Base-by-base conservation (phyloP, 140 eudicot species). In the Stevia rebaudiana region DNA sequence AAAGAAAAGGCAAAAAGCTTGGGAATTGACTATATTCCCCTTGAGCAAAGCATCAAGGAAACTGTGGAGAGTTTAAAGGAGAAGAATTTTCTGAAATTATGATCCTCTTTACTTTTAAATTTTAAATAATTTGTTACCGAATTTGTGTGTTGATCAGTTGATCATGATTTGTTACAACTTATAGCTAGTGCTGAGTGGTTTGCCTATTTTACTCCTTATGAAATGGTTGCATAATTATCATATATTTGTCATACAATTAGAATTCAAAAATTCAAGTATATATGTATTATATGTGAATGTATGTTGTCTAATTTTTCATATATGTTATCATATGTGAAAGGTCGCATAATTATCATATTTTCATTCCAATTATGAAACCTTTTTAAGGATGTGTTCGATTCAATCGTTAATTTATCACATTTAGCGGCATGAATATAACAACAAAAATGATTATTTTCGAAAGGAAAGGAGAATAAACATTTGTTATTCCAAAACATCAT, bases 51-150 rank as follows among this genome's bases (percentile, higher is more conserved):
- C 64, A 25, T 78, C 31, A 71, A 71, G 66, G 84, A 82, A 56
- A 82, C 84, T 9, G 69, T 82, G 17, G 87, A 82, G 13, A 74
- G 80, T 69, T 56, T 81, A 43, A 81, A 46, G 68, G 83, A 81
- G 54, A 81, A 78, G 63, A 75, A 75, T 23, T 78, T 81, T 42
- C 0, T 49, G 1, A 8, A 3, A 46, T 6, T 16, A 11, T 46
- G 22, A 46, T 46, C 52, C 5, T 46, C 23, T 5, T 44, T 46
- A 6, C 41, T 1, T 36, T 8, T 15, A 15, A 6, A 4, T 17
- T 46, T 46, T 46, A 46, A 46, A 16, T 46, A 46, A 46, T 4
- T 16, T 28, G 7, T 33, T 49, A n/a, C 40, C 4, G 1, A 16
- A 13, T 12, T 21, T 10, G 48, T 70, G 21, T 4, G 22, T 22